A percentile compares a stretch with the other conserved stretches of the same genome.
These are phyloP conservation scores for Solanum chiquidenum DNA, from an alignment of 257 asterid species.

Conservation along the genomic window DNA sequence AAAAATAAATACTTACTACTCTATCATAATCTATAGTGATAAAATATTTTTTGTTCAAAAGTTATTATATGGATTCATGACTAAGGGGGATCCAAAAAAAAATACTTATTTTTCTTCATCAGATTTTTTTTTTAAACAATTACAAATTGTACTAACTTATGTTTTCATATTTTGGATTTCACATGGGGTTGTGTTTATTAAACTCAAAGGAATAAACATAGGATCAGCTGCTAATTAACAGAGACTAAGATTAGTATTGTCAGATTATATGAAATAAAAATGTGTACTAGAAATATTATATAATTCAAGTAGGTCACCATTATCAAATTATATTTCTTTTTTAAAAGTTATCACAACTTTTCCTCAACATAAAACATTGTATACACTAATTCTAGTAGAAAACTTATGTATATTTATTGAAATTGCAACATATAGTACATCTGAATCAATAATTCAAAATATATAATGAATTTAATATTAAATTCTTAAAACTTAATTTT, in stretches of 20 bases:
- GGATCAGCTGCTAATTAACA: conserved; percentile 10
- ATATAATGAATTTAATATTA: neutral
- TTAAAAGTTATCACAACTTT: neutral
- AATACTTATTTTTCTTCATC: neutral
- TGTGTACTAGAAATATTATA: neutral
- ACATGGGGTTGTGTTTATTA: neutral
- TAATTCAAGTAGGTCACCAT: neutral
- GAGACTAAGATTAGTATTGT: neutral
- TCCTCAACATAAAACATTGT: neutral
- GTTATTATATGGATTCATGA: neutral
- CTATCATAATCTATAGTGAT: neutral
- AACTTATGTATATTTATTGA: no score
- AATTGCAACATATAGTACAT: no score
- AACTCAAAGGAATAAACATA: conserved; percentile 1
- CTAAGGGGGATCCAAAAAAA: neutral
- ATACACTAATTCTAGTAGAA: neutral
- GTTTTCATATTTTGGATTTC: neutral
- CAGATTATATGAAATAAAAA: neutral
- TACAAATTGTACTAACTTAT: neutral
- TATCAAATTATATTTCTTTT: neutral
- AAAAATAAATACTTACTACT: neutral
- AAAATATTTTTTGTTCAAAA: neutral
- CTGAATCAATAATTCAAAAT: neutral
- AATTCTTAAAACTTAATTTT: neutral
- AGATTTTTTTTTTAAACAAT: neutral